These are phyloP conservation scores for Solanum ahanhuiri DNA, from an alignment of 257 asterid genomes.

Conservation along the genomic window DNA sequence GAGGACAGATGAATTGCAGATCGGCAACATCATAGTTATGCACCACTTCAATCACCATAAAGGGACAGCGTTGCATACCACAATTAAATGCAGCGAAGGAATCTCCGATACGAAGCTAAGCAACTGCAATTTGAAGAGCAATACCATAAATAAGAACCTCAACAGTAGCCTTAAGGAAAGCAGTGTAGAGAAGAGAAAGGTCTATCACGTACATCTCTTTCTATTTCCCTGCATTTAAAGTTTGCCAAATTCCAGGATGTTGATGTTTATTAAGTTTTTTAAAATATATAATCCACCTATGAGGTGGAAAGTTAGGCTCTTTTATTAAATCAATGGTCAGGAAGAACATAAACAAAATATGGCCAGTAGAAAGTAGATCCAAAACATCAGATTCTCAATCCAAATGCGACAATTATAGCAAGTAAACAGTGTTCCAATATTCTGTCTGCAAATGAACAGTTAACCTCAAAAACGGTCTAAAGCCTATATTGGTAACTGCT, in stretches of 20 bases:
- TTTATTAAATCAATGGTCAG: background rate
- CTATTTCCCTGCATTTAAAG: background rate
- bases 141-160: background rate
- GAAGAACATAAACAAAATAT: background rate
- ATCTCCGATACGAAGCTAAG: conserved; percentile 74
- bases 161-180: background rate
- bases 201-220: background rate
- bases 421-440: background rate
- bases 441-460: background rate
- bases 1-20: background rate
- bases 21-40: background rate
- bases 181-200: background rate
- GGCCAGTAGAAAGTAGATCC: background rate
- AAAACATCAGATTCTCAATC: background rate
- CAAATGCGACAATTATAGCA: background rate
- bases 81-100: conserved; percentile 59
- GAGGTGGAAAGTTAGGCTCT: background rate
- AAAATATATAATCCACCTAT: background rate
- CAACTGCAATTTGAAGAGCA: conserved; percentile 31
- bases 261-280: background rate
- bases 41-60: background rate
- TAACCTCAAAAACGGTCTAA: background rate
- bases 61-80: conserved; percentile 41
- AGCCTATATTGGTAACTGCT: background rate
- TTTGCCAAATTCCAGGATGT: background rate